Base-by-base conservation (phyloP, 176 grass and related monocot species). In the Phragmites australis region DNA sequence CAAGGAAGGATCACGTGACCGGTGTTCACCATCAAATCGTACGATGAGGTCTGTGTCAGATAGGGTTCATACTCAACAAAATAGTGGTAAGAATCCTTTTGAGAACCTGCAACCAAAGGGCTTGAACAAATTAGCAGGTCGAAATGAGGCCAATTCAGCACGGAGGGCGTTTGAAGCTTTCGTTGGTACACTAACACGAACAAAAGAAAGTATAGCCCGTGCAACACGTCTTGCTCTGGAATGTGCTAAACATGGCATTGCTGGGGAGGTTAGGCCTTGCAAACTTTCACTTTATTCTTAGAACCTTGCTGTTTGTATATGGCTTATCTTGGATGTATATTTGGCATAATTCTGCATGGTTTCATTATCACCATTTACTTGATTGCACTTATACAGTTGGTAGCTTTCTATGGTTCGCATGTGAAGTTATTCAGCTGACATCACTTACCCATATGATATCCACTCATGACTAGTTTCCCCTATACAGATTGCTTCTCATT, bases 161-260 rank as follows among this genome's bases (percentile, higher is more conserved):
- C 71, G 90, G 64, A 94, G 86, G 75, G 65, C 70, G 8, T 98
- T 98, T 69, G 92, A 94, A 90, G 84, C 71, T 85, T 93, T 93
- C 32, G 83, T 98, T 81, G 85, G 83, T 53, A 93, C 88, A 45
- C 64, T 98, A 49, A 93, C 95, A 75, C 89, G 95, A 85, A 94
- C 95, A 18, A 98, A 98, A 80, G 95, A 98, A 81, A 89, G 84
- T 83, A 98, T 98, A 87, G 86, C 88, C 61, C 90, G 95, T 69
- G 95, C 92, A 87, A 98, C 95, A 58, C 90, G 92, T 51, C 86
- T 98, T 65, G 95, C 92, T 79, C 91, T 98, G 44, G 95, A 98
- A 67, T 98, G 92, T 79, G 90, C 88, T 68, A 98, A 94, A 76
- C 87, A 98, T 88, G 90, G 90, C 63, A 98, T 94, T 85, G 92